These are phyloP conservation scores for Aspergillus taichungensis DNA, from an alignment of 495 filamentous ascomycete species.

Conservation along the genomic window DNA sequence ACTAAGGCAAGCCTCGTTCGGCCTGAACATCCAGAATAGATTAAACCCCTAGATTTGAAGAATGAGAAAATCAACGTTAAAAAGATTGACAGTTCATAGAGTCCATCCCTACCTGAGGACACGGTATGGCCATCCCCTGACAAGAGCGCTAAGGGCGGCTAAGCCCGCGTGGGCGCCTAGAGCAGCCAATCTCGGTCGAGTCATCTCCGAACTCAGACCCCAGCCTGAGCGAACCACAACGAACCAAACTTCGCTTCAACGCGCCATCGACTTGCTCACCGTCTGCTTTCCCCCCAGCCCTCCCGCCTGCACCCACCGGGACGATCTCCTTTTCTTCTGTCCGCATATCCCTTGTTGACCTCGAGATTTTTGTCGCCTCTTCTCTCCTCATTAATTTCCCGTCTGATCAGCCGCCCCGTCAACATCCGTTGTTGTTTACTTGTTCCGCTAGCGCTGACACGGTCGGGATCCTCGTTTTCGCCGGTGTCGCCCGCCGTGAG, in stretches of 20 bases:
- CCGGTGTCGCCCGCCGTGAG: slow-evolving; percentile 12
- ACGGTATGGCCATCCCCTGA: no score
- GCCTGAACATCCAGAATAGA: no score
- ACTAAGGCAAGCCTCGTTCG: no score
- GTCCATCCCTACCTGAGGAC: no score
- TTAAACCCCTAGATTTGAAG: no score
- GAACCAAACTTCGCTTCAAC: not conserved
- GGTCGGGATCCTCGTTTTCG: slow-evolving; percentile 16
- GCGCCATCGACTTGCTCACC: no score
- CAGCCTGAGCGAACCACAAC: slow-evolving; percentile 4
- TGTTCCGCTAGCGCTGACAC: slow-evolving; percentile 13
- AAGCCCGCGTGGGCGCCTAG: slow-evolving; percentile 11
- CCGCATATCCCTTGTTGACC: no score
- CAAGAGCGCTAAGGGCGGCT: slow-evolving; percentile 16
- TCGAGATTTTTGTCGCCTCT: not conserved
- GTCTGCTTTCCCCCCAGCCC: no score
- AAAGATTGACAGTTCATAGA: no score
- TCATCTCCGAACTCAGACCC: slow-evolving; percentile 12
- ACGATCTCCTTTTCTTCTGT: not conserved
- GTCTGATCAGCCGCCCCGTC: not conserved
- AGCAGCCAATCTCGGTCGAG: slow-evolving; percentile 11
- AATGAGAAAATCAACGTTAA: no score
- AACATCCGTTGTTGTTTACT: slow-evolving; percentile 1
- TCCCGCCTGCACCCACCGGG: no score
- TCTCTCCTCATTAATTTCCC: slow-evolving; percentile 2